These are phyloP conservation scores for Macrotyloma uniflorum DNA, from an alignment of 306 rosid genomes.

Conservation along the genomic window DNA sequence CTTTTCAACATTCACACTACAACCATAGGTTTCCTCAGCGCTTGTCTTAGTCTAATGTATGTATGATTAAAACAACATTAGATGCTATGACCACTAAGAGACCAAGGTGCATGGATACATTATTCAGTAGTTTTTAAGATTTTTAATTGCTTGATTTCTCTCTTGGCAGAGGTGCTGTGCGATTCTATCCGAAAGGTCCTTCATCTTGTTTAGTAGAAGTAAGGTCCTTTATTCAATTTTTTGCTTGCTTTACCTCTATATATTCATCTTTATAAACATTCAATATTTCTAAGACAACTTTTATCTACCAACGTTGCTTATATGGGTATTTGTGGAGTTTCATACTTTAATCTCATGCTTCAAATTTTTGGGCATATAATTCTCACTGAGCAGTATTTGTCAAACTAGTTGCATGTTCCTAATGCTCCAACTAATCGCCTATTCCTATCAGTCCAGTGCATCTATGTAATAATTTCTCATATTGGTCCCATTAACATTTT, in stretches of 20 bases:
- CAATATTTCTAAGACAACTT: not conserved
- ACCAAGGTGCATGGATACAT: constrained; percentile 6
- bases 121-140: constrained; percentile 22
- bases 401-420: constrained; percentile 24
- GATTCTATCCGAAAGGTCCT: constrained; percentile 91
- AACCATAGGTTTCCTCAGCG: not conserved
- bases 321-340: constrained; percentile 24
- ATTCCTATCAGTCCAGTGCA: constrained; percentile 28
- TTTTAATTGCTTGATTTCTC: constrained; percentile 46
- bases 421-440: constrained; percentile 17
- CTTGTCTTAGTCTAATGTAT: constrained; percentile 5
- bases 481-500: constrained; percentile 11
- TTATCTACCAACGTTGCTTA: not conserved
- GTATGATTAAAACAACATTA: constrained; percentile 10
- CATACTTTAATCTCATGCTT: constrained; percentile 26
- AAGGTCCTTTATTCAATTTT: constrained; percentile 47
- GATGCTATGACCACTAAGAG: not conserved
- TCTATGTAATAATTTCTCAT: constrained; percentile 24
- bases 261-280: not conserved
- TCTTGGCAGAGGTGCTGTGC: constrained; percentile 89
- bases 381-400: constrained; percentile 12
- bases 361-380: not conserved
- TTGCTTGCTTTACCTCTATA: constrained; percentile 5
- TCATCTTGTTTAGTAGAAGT: constrained; percentile 84
- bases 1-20: not conserved